phyloP scores from a whole-genome alignment of 164 flowering plant species.

The Aristolochia fimbriata region DNA sequence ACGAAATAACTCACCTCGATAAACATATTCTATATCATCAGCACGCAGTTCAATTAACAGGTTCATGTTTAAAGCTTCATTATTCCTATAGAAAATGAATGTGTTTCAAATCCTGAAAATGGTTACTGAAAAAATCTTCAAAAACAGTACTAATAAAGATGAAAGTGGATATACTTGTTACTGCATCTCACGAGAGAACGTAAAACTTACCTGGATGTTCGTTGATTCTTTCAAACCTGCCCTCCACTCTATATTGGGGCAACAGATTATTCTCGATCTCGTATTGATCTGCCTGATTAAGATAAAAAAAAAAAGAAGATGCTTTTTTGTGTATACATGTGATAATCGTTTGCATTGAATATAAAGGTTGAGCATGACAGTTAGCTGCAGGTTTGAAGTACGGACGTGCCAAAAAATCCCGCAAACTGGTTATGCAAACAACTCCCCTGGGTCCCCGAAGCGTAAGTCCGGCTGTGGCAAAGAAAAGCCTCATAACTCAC shows the following conservation, averaged over 20 bases:
- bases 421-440: constrained; percentile 90
- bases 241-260: constrained; percentile 73
- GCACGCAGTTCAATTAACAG: constrained; percentile 76
- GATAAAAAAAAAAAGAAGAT: background rate
- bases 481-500: constrained; percentile 85
- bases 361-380: background rate
- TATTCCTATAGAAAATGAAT: constrained; percentile 81
- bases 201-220: constrained; percentile 77
- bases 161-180: background rate
- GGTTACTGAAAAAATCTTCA: constrained; percentile 4
- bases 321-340: no score
- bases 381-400: constrained; percentile 2
- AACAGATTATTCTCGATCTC: constrained; percentile 51
- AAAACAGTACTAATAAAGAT: background rate
- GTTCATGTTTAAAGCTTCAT: constrained; percentile 82
- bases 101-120: constrained; percentile 73
- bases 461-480: constrained; percentile 83
- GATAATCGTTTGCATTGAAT: no score
- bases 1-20: constrained; percentile 40
- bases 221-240: constrained; percentile 90
- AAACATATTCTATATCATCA: constrained; percentile 92
- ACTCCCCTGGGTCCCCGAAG: constrained; percentile 75
- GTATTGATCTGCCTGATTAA: constrained; percentile 58
- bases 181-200: background rate
- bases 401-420: constrained; percentile 87